These are phyloP conservation scores for Pseudozyma tsukubaensis DNA, from an alignment of 1,284 basidiomycete genomes.

Conservation along the genomic window DNA sequence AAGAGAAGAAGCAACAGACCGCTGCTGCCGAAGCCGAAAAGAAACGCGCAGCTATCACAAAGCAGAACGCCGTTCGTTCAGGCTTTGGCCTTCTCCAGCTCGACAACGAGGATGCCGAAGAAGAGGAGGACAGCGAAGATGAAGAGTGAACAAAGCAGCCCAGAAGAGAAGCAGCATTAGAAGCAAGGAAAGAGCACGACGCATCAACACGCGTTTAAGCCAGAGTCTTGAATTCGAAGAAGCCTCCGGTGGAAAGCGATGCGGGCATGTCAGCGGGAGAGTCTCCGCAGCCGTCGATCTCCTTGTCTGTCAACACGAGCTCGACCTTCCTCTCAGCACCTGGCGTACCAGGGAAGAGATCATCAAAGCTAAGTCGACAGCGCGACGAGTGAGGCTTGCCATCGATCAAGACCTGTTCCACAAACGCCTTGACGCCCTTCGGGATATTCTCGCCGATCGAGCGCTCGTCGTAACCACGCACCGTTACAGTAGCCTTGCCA, in stretches of 20 bases:
- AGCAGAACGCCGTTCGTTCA: slow-evolving; percentile 24
- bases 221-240: slow-evolving; percentile 20
- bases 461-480: slow-evolving; percentile 42
- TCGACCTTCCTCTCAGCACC: slow-evolving; percentile 32
- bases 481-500: slow-evolving; percentile 48
- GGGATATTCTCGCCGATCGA: slow-evolving; percentile 32
- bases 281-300: slow-evolving; percentile 39
- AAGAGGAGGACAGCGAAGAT: slow-evolving; percentile 31
- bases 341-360: slow-evolving; percentile 41
- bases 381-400: slow-evolving; percentile 36
- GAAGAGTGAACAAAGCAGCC: slow-evolving; percentile 4
- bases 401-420: slow-evolving; percentile 38
- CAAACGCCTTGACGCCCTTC: slow-evolving; percentile 39
- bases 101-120: slow-evolving; percentile 22
- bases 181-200: background rate
- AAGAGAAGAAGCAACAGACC: slow-evolving; percentile 36
- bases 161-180: background rate
- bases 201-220: background rate
- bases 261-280: slow-evolving; percentile 17
- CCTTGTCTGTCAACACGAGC: slow-evolving; percentile 32
- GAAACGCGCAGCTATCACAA: slow-evolving; percentile 16
- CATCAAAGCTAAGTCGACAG: slow-evolving; percentile 50
- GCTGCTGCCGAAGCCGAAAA: slow-evolving; percentile 22
- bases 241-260: slow-evolving; percentile 44
- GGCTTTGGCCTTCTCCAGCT: slow-evolving; percentile 34